Percentiles rank a stretch among this genome's conserved stretches.
phyloP scores from a whole-genome alignment of 2,329 filamentous ascomycete genomes.

The Periconia sp. region DNA sequence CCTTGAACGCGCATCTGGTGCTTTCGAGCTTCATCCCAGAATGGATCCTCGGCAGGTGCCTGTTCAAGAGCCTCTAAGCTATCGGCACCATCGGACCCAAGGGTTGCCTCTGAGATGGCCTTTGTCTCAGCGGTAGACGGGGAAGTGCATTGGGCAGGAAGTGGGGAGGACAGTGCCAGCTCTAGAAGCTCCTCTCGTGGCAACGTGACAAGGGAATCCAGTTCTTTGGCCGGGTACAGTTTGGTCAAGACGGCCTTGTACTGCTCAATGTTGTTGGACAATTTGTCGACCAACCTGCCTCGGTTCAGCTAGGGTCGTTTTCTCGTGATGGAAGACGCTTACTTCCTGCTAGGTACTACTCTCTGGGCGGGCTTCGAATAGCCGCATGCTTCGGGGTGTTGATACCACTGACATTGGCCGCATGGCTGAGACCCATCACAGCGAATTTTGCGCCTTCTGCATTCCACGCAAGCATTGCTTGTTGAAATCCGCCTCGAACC shows the following conservation, averaged over 20 bases:
- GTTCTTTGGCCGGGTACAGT: conserved; percentile 46
- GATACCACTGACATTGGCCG: conserved; percentile 79
- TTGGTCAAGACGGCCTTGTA: conserved; percentile 47
- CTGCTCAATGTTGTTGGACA: conserved; percentile 53
- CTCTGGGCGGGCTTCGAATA: conserved; percentile 80
- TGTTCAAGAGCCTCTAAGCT: conserved; percentile 67
- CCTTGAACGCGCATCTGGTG: conserved; percentile 47
- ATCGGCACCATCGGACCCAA: conserved; percentile 52
- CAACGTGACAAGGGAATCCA: conserved; percentile 43
- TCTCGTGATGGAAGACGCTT: conserved; percentile 34
- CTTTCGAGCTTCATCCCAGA: conserved; percentile 65
- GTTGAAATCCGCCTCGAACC: conserved; percentile 50
- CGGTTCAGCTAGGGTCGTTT: conserved; percentile 63
- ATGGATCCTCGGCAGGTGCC: conserved; percentile 65
- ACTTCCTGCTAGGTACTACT: conserved; percentile 78
- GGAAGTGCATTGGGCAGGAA: conserved; percentile 34
- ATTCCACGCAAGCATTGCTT: conserved; percentile 70
- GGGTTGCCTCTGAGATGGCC: conserved; percentile 40
- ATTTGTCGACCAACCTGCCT: conserved; percentile 60
- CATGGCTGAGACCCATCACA: conserved; percentile 82
- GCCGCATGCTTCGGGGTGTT: conserved; percentile 75
- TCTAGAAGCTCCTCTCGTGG: conserved; percentile 50
- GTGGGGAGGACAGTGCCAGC: conserved; percentile 46
- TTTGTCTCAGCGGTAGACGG: conserved; percentile 30
- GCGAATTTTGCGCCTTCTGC: conserved; percentile 79